Base-by-base conservation (phyloP, 441 rosid genomes). In the Erysimum cheiri region DNA sequence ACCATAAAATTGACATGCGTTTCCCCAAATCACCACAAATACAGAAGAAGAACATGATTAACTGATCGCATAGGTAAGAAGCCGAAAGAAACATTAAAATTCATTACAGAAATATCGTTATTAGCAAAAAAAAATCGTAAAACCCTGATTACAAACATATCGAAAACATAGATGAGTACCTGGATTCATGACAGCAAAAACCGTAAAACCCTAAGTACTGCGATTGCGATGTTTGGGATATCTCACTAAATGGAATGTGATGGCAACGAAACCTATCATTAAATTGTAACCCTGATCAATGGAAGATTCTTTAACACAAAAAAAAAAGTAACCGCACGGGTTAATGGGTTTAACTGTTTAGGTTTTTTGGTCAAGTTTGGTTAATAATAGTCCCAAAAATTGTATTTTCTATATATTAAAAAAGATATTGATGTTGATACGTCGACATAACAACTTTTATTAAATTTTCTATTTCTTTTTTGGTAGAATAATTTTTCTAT, bases 181-280 rank as follows among this genome's bases (percentile, higher is more conserved):
- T 68, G 31, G 66, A 59, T 59, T 59, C 60, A 59, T 59, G 50
- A 59, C 22, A 14, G 41, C 28, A 15, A 33, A 54, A 56, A 17
- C 19, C 3, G 10, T 57, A 35, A 36, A 55, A 35, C 66, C 40
- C 57, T 69, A 47, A 47, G 11, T 29, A 15, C 39, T 56, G 63
- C 43, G n/a, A 31, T 6, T 31, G 13, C 40, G 5, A 55, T 43
- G 36, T 39, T 50, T 65, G 32, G 6, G 13, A 8, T 15, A 61
- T 29, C 28, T 44, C 28, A 10, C 10, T 14, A 8, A 54, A n/a
- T 31, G 2, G 40, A 55, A 9, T 55, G 3, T n/a, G 5, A 53
- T 31, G 10, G 22, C 11, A 29, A 53, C 47, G 4, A 41, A 41
- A 41, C 46, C 8, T 41, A 41, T 5, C 17, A 41, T 5, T 17